These are phyloP conservation scores for Hippophae gyantsensis DNA, from an alignment of 306 rosid genomes.

Conservation along the genomic window DNA sequence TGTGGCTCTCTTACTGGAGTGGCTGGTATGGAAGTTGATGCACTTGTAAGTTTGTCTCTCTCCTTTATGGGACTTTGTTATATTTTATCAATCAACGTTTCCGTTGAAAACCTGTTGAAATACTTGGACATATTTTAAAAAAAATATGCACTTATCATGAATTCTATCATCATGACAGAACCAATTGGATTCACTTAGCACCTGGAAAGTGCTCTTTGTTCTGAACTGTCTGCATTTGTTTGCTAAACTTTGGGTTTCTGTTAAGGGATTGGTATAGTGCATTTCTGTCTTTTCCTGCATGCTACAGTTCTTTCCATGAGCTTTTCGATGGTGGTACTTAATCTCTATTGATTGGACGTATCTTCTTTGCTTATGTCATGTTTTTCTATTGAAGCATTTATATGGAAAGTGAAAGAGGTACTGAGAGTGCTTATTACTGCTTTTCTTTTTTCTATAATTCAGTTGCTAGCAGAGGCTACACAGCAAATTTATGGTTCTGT, in stretches of 20 bases:
- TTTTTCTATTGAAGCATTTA: too few species aligned
- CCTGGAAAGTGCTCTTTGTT: neutral
- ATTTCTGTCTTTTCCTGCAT: too few species aligned
- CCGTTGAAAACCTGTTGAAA: too few species aligned
- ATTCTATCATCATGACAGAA: neutral
- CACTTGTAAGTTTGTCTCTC: slow-evolving; percentile 54
- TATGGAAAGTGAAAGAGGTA: slow-evolving; percentile 1
- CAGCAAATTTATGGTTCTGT: slow-evolving; percentile 69
- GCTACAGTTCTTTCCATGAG: too few species aligned
- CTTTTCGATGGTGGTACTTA: too few species aligned
- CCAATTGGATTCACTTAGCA: slow-evolving; percentile 1
- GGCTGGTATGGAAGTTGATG: slow-evolving; percentile 99
- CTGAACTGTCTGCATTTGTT: too few species aligned
- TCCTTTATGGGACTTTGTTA: slow-evolving; percentile 12
- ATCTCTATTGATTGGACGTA: too few species aligned
- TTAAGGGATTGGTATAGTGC: too few species aligned
- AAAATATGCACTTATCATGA: neutral
- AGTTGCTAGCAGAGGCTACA: slow-evolving; percentile 94
- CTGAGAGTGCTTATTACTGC: slow-evolving; percentile 11
- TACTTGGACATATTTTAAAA: too few species aligned
- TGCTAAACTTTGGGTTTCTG: too few species aligned
- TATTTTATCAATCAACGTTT: neutral
- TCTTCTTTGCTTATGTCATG: neutral
- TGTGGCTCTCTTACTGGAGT: slow-evolving; percentile 94
- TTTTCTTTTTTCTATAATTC: slow-evolving; percentile 22